Percentiles rank a stretch among this genome's conserved stretches.
phyloP scores from a whole-genome alignment of 352 stramenopile genomes.

The Pythium myriotylum region DNA sequence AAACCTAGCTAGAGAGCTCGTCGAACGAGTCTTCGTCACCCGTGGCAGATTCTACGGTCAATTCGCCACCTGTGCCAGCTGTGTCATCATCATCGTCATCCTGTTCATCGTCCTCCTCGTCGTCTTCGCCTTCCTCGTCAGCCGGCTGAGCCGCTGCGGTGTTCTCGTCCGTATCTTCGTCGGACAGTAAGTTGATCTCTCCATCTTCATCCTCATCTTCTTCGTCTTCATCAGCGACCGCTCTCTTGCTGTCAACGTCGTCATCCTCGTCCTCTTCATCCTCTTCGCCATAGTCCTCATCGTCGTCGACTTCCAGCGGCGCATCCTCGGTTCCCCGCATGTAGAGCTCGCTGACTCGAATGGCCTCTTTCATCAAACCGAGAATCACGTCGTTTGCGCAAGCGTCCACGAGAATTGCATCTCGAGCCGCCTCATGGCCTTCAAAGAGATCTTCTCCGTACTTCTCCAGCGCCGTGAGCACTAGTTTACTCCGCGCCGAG shows the following conservation, averaged over 20 bases:
- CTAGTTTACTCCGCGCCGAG: constrained; percentile 56
- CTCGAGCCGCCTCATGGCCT: constrained; percentile 55
- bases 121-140: constrained; percentile 25
- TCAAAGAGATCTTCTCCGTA: constrained; percentile 71
- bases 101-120: constrained; percentile 28
- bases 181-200: constrained; percentile 20
- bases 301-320: constrained; percentile 61
- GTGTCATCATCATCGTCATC: constrained; percentile 30
- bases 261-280: constrained; percentile 41
- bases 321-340: constrained; percentile 49
- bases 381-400: constrained; percentile 62
- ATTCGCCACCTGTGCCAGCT: constrained; percentile 30
- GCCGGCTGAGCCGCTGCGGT: constrained; percentile 5
- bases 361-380: constrained; percentile 56
- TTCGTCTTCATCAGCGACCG: constrained; percentile 28
- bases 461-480: constrained; percentile 62
- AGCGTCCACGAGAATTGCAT: constrained; percentile 64
- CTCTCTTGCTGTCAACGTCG: constrained; percentile 15
- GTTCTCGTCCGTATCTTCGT: constrained; percentile 34
- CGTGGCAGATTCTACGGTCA: constrained; percentile 28
- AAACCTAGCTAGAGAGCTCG: constrained; percentile 25
- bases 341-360: constrained; percentile 50
- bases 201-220: constrained; percentile 36
- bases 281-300: constrained; percentile 48
- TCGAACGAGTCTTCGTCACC: constrained; percentile 29